These are phyloP conservation scores for Conringia planisiliqua DNA, from an alignment of 345 rosid species.

Conservation along the genomic window DNA sequence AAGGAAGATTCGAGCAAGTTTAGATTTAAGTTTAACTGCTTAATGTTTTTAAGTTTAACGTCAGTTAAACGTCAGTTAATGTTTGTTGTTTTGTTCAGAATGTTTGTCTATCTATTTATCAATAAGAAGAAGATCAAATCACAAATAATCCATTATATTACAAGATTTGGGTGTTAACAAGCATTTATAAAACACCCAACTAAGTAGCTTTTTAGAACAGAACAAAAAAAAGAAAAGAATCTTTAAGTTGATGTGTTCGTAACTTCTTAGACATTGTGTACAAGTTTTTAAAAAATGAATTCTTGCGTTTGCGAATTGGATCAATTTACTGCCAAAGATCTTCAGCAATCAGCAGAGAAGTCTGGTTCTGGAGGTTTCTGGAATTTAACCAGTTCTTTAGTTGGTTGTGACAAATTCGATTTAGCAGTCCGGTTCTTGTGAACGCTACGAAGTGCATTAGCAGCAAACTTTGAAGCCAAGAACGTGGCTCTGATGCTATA, in stretches of 20 bases:
- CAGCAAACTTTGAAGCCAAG: conserved; percentile 83
- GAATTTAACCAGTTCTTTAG: conserved; percentile 68
- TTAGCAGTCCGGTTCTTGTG: conserved; percentile 71
- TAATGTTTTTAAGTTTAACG: no score
- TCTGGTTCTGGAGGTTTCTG: conserved; percentile 98
- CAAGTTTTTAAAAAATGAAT: conserved; percentile 12
- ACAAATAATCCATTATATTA: conserved; percentile 7
- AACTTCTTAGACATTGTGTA: conserved; percentile 18
- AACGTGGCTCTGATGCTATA: conserved; percentile 87
- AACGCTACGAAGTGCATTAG: conserved; percentile 87
- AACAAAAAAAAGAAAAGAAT: not conserved
- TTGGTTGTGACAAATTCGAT: conserved; percentile 29
- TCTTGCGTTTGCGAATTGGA: not conserved
- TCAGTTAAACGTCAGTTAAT: no score
- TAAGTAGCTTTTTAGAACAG: not conserved
- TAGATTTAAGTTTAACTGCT: not conserved
- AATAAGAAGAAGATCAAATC: not conserved
- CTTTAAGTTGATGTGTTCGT: not conserved
- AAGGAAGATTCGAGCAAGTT: conserved; percentile 18
- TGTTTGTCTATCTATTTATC: not conserved
- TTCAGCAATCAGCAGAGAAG: conserved; percentile 89
- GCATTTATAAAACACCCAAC: not conserved
- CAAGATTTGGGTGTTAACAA: not conserved
- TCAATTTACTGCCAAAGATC: conserved; percentile 34
- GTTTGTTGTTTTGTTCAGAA: no score